Evolutionary conservation across 2,329 filamentous ascomycete genomes (phyloP), one percentile per base, ranked within the genome.

Genomic region (Pseudogymnoascus sp.): DNA sequence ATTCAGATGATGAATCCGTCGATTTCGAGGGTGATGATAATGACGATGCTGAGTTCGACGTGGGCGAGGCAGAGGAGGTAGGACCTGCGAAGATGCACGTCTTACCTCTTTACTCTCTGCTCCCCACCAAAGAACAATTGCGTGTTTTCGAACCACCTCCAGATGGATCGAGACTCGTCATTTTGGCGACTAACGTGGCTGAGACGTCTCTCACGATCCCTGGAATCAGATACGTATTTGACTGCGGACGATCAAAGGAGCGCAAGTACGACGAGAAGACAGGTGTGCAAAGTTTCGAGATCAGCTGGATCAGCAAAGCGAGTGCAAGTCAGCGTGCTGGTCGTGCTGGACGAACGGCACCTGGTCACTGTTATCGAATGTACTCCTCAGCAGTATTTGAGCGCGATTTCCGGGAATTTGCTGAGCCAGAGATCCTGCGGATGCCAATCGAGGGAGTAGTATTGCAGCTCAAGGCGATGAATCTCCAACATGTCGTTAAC

Each of bases 171-270:
- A 84, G 94, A 7, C 81, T 94, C 21, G 89, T 99, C 58, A 88
- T 99, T 3, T 75, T 99, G 38, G 91, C 94, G 0, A 99, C 94
- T 41, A 99, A 99, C 72, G 90, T 99, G 45, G 94, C 94, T 0
- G 94, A 99, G 73, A 99, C 94, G 0, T 95, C 89, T 82, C 80
- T 99, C 70, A 99, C 94, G 0, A 99, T 99, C 61, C 92, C 94
- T 0, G 92, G 91, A 1, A 92, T 95, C 63, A 84, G 90, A 62
- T 99, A 96, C 69, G 94, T 99, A 7, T 96, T 99, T 63, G 92
- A 97, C 72, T 92, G 89, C 65, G 94, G 94, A 33, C 82, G 95
- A 57, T 88, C 89, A 34, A 99, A 99, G 72, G 92, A 96, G 72
- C 87, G 92, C 63, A 88, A 86, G 61, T 97, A 94, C 68, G 89